Evolutionary conservation across 345 rosid species (phyloP), one percentile per base, ranked within the genome.

Genomic region (Acer campestre): DNA sequence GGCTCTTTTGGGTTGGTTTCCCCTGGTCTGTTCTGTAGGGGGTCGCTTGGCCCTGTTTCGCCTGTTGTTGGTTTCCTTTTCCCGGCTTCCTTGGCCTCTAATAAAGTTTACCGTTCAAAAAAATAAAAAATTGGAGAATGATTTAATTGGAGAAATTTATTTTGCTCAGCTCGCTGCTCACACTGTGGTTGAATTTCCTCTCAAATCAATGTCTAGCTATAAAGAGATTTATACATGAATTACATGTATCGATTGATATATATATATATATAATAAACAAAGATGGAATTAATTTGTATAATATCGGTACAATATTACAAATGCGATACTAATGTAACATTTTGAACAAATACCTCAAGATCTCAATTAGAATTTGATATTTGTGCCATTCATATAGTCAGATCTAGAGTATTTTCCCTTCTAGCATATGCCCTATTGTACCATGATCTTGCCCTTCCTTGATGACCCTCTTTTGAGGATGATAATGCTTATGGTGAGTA

Each of bases 391-490:
- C 98, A 92, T 86, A 92, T 83, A 90, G 98, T 94, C 91, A 92
- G 98, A 94, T 90, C 94, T 75, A 91, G 96, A 88, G 96, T 92
- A 90, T 94, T 94, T 78, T 88, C 84, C 89, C 92, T 80, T 84
- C 83, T 84, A 59, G 72, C 86, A 71, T 62, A 71, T 62, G 68
- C 75, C 80, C 80, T 75, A 82, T 81, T 20, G 22, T 8, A 69
- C 49, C 61, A 16, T 25, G 48, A 29, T 55, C 82, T 49, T 71
- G 68, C 9, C 65, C 84, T 68, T 82, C 78, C 68, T 82, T 83
- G 71, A 40, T 10, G 58, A 53, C 63, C 49, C 83, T 76, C 82
- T 85, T 82, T 87, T 61, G 80, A 79, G 5, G 93, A 78, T 55
- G 84, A 81, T 3, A 84, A 71, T 3, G 84, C 80, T 4, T 82